phyloP scores from a whole-genome alignment of 2,329 filamentous ascomycete genomes.

The Tolypocladium tundrense region DNA sequence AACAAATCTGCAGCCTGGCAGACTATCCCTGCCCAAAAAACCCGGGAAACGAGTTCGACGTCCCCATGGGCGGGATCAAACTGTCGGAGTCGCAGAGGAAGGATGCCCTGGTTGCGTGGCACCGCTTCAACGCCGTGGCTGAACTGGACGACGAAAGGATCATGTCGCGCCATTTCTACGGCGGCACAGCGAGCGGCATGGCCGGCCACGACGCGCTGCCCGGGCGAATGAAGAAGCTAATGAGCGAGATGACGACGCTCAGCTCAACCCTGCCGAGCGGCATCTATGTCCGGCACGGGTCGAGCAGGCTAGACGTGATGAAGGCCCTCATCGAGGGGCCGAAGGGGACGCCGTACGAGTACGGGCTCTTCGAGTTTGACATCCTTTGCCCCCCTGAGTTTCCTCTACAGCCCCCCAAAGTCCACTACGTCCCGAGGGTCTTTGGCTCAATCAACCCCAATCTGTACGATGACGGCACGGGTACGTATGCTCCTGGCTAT shows the following conservation, averaged over 20 bases:
- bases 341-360: constrained; percentile 38
- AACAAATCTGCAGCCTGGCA: neutral
- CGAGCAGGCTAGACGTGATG: constrained; percentile 36
- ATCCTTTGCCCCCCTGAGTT: constrained; percentile 31
- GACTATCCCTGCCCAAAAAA: neutral
- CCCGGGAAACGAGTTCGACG: neutral
- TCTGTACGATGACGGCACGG: constrained; percentile 35
- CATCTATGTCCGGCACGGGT: constrained; percentile 37
- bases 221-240: constrained; percentile 34
- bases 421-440: constrained; percentile 8
- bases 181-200: neutral
- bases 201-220: neutral
- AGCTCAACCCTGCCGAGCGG: constrained; percentile 36
- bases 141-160: neutral
- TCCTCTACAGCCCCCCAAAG: constrained; percentile 28
- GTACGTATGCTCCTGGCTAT: constrained; percentile 15
- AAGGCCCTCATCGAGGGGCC: constrained; percentile 41
- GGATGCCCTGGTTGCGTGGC: neutral
- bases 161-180: neutral
- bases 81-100: neutral
- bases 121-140: neutral
- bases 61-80: neutral
- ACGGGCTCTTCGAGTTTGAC: constrained; percentile 46
- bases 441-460: constrained; percentile 33
- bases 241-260: constrained; percentile 34